Base-by-base conservation (phyloP, 192 early-diverging fungal genomes). In the Kickxella alabastrina region DNA sequence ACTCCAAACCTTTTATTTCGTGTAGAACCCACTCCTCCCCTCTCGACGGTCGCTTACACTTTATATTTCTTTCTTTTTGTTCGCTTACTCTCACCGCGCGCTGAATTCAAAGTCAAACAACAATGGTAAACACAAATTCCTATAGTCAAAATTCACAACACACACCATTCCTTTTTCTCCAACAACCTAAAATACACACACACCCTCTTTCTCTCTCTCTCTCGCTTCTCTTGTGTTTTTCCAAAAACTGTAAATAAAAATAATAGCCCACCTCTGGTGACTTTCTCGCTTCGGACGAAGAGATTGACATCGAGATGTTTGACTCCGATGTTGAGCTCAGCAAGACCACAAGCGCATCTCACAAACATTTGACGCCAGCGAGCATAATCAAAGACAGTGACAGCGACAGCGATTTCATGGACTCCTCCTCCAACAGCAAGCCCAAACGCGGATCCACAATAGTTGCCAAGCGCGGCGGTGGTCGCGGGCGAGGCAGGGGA, bases 251-350 rank as follows among this genome's bases (percentile, higher is more conserved):
- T n/a, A n/a, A n/a, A n/a, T n/a, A n/a, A n/a, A n/a, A n/a, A n/a
- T n/a, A n/a, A n/a, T 56, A 62, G 62, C 52, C 53, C 23, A 73
- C 59, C 54, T n/a, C 53, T 52, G 69, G 57, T n/a, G 74, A 77
- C 50, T 60, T 54, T 41, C 17, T 62, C 38, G 58, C 59, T 37
- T 69, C 66, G 2, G 74, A 77, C 41, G 74, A 77, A 55, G 67
- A 77, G 23, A 77, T 77, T 40, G 74, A 77, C 41, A 50, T 77
- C 42, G 74, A 70, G 46, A 69, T 77, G 67, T 65, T 77, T 52
- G 74, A 77, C 55, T 77, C 74, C 3, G 74, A 77, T 47, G 42
- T 47, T 9, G 74, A 77, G 59, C 58, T 70, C n/a, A 62, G 62
- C 58, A 65, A 63, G 38, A 26, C 59, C 1, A 13, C 54, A 13